Base-by-base conservation (phyloP, 2,329 filamentous ascomycete species). In the Cylindrodendrum hubeiense region DNA sequence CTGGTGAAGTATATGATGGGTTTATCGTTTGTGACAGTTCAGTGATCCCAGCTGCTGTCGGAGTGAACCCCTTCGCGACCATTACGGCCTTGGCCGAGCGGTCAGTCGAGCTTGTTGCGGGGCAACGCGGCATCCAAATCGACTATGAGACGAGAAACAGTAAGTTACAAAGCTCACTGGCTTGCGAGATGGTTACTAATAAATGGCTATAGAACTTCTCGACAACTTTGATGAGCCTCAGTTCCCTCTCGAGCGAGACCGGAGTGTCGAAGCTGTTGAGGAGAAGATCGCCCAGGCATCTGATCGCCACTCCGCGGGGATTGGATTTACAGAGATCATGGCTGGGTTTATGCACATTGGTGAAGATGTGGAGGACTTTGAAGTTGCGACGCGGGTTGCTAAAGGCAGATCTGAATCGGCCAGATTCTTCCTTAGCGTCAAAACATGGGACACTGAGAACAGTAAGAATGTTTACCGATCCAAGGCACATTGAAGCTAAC, bases 81-180 rank as follows among this genome's bases (percentile, higher is more conserved):
- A 92, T 92, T 67, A 86, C 89, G 0, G 90, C 90, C 3, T 83
- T 93, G 21, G 89, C 90, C 0, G 90, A 92, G 77, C 82, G 90
- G 10, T 86, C 87, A 0, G 84, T 91, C 7, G 85, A 87, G 37
- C 21, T 62, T 13, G 59, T 53, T n/a, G 61, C 66, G 1, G 22
- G 49, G 51, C 63, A 58, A 15, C 37, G 58, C n/a, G 64, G 56
- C 7, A 67, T 67, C 10, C 19, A 30, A 3, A 67, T 70, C 24
- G 66, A 68, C 51, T 68, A 68, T 34, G 61, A 67, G 15, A 68
- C 66, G 3, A 65, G 60, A 44, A 70, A 68, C 33, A 61, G 79
- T 66, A 44, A 5, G 22, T 21, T 12, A 10, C 3, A n/a, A 4
- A 21, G 8, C 17, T 19, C 7, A 9, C 13, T 21, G 17, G 1